These are phyloP conservation scores for Suhomyces canberraensis DNA, from an alignment of 805 yeast species.

Conservation along the genomic window DNA sequence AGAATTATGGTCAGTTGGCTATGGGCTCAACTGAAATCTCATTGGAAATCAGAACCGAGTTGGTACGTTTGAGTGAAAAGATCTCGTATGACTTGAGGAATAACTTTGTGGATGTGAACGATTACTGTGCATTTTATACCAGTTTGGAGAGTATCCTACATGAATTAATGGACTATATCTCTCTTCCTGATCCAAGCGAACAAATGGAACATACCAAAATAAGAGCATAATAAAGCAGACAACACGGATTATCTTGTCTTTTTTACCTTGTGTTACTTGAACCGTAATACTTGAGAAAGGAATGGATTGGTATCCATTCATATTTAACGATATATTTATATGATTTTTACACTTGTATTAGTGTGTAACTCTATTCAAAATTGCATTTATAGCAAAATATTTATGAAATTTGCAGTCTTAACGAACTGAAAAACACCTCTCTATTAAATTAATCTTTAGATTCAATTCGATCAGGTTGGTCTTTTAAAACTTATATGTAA, in stretches of 20 bases:
- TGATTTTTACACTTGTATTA: too few relatives aligned
- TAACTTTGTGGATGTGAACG: slow-evolving; percentile 43
- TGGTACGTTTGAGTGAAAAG: slow-evolving; percentile 34
- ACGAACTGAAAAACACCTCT: too few relatives aligned
- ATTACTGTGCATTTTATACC: slow-evolving; percentile 42
- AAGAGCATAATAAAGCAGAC: background rate
- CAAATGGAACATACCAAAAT: background rate
- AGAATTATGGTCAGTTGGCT: slow-evolving; percentile 4
- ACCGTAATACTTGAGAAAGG: too few relatives aligned
- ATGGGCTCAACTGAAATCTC: slow-evolving; percentile 4
- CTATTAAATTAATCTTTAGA: too few relatives aligned
- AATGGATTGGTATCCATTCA: too few relatives aligned
- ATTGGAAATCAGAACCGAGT: slow-evolving; percentile 22
- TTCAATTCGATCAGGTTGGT: too few relatives aligned
- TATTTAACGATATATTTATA: too few relatives aligned
- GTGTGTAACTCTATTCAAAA: too few relatives aligned
- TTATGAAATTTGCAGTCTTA: too few relatives aligned
- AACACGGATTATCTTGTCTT: too few relatives aligned
- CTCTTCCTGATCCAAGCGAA: slow-evolving; percentile 6
- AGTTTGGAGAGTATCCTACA: slow-evolving; percentile 39
- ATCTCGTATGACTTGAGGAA: slow-evolving; percentile 39
- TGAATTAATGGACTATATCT: slow-evolving; percentile 39
- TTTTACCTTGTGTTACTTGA: background rate
- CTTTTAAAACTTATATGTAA: too few relatives aligned
- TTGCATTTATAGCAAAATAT: too few relatives aligned